Evolutionary conservation across 2,329 filamentous ascomycete species (phyloP).

Genomic region (Fusarium kyushuense): DNA sequence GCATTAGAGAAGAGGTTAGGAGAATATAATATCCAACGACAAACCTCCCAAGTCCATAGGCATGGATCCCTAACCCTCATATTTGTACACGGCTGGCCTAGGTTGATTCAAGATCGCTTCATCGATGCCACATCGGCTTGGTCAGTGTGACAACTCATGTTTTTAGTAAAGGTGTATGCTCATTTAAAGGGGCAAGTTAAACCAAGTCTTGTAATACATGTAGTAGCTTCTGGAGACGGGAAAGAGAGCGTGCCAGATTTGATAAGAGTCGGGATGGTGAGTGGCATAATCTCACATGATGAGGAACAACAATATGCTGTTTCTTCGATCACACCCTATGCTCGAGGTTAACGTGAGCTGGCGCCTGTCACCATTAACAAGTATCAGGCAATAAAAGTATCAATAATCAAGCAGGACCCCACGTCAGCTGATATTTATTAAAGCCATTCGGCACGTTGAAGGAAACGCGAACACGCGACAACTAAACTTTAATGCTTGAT

Average conservation of each 20-base stretch:
- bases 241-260: background rate
- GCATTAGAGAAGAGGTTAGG: background rate
- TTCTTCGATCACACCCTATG: background rate
- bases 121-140: background rate
- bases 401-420: background rate
- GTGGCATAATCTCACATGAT: background rate
- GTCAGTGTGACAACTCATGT: background rate
- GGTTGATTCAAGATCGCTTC: background rate
- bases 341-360: background rate
- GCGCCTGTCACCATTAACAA: constrained; percentile 2
- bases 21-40: background rate
- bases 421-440: constrained; percentile 25
- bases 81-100: background rate
- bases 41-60: background rate
- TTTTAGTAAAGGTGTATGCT: background rate
- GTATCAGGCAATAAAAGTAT: background rate
- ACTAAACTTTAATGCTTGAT: background rate
- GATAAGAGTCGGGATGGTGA: background rate
- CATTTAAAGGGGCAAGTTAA: background rate
- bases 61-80: too few species aligned
- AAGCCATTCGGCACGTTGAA: constrained; percentile 8
- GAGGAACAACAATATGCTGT: background rate
- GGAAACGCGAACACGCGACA: constrained; percentile 27
- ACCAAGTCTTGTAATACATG: background rate
- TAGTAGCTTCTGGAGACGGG: background rate